A percentile compares a stretch with the other conserved stretches of the same genome.
Conservation (phyloP, 768 basidiomycete species). For the Rhizopogon salebrosus region DNA sequence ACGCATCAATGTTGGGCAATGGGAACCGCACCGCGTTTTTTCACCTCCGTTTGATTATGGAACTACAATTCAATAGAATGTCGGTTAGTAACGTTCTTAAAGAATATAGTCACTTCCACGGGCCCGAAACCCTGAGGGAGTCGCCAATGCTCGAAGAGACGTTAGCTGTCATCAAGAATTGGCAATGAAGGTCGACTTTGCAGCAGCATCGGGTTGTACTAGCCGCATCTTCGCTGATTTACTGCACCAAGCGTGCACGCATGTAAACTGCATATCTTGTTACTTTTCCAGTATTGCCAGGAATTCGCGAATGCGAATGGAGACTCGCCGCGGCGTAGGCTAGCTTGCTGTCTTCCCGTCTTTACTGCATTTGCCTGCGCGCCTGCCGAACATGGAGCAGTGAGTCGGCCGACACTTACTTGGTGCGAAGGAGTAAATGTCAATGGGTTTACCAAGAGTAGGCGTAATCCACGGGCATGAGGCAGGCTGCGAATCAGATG, state of each 20-base stretch:
- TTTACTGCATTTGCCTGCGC: background rate
- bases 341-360: too few relatives aligned
- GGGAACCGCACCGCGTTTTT: background rate
- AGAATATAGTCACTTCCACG: background rate
- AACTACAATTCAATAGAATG: background rate
- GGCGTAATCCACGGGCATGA: background rate
- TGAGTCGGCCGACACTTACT: background rate
- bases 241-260: background rate
- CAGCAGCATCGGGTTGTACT: background rate
- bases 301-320: conserved; percentile 3
- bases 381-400: background rate
- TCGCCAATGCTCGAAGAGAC: too few relatives aligned
- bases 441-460: background rate
- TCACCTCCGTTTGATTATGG: background rate
- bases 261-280: conserved; percentile 1
- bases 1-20: background rate
- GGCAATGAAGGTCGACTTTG: background rate
- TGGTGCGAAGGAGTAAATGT: background rate
- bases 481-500: too few relatives aligned
- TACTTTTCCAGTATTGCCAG: conserved; percentile 4
- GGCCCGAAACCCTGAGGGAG: background rate
- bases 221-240: background rate
- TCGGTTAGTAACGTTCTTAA: background rate
- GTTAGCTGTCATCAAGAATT: background rate
- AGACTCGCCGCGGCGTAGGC: background rate